Evolutionary conservation across 192 early-diverging fungal genomes (phyloP).

Genomic region (Podila minutissima): DNA sequence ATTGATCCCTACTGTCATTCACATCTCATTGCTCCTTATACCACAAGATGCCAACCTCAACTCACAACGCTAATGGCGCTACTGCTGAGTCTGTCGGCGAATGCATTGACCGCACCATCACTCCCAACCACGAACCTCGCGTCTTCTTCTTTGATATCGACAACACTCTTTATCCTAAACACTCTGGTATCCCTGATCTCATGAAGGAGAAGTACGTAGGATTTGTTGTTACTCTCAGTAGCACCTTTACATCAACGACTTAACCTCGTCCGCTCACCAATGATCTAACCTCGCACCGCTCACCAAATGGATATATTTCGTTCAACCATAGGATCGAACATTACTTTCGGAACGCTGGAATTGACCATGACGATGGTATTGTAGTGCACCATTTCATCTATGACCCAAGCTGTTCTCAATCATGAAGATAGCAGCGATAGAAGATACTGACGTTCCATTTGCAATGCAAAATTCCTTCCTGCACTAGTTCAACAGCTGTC

Average conservation of each 20-base stretch:
- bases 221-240: neutral
- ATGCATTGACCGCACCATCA: conserved; percentile 27
- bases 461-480: neutral
- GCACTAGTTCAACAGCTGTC: conserved; percentile 56
- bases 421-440: no score
- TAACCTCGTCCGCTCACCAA: neutral
- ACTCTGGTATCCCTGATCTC: conserved; percentile 58
- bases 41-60: neutral
- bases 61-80: neutral
- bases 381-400: neutral
- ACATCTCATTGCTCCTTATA: neutral
- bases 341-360: conserved; percentile 65
- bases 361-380: conserved; percentile 60
- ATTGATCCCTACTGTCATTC: neutral
- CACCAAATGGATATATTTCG: neutral
- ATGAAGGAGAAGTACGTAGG: conserved; percentile 62
- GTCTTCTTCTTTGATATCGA: conserved; percentile 88
- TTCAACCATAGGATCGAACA: conserved; percentile 59
- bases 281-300: neutral
- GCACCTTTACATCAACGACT: neutral
- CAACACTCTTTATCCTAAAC: conserved; percentile 76
- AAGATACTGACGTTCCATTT: neutral
- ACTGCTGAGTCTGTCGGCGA: conserved; percentile 7
- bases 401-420: neutral
- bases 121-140: conserved; percentile 46